Conservation (phyloP, 768 basidiomycete genomes). For the Tulasnella calospora region DNA sequence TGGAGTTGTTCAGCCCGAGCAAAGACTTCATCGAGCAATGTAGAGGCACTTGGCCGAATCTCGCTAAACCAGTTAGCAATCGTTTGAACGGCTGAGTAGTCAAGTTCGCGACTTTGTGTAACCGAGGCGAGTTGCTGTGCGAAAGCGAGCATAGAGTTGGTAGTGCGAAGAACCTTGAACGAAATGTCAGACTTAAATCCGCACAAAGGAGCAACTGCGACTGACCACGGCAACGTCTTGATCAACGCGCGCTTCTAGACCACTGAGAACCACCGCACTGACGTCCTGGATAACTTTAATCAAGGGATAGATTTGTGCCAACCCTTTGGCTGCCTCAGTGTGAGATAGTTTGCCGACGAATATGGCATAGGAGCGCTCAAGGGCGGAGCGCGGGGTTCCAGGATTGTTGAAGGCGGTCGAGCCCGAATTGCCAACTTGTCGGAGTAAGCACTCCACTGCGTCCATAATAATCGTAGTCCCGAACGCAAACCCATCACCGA, state of each 20-base stretch:
- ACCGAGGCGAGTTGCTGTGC: neutral
- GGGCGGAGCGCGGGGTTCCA: neutral
- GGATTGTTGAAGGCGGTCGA: neutral
- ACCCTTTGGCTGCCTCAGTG: neutral
- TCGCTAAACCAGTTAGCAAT: conserved; percentile 10
- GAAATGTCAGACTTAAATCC: neutral
- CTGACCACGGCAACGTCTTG: neutral
- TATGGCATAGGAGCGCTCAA: conserved; percentile 8
- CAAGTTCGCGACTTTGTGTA: conserved; percentile 9
- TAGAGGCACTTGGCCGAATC: neutral
- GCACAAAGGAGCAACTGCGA: neutral
- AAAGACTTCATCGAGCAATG: conserved; percentile 36
- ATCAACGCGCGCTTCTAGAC: neutral
- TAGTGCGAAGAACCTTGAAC: neutral
- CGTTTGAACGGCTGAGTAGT: conserved; percentile 21
- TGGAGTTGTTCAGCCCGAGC: conserved; percentile 44
- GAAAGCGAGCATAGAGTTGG: neutral
- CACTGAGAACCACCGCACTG: neutral
- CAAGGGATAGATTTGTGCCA: conserved; percentile 18
- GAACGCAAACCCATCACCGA: neutral
- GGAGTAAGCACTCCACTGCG: neutral
- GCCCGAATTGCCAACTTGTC: neutral
- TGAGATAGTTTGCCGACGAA: neutral
- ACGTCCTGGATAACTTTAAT: neutral
- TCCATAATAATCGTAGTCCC: neutral